phyloP scores from a whole-genome alignment of 2,329 filamentous ascomycete species.

The Colletotrichum costaricense region DNA sequence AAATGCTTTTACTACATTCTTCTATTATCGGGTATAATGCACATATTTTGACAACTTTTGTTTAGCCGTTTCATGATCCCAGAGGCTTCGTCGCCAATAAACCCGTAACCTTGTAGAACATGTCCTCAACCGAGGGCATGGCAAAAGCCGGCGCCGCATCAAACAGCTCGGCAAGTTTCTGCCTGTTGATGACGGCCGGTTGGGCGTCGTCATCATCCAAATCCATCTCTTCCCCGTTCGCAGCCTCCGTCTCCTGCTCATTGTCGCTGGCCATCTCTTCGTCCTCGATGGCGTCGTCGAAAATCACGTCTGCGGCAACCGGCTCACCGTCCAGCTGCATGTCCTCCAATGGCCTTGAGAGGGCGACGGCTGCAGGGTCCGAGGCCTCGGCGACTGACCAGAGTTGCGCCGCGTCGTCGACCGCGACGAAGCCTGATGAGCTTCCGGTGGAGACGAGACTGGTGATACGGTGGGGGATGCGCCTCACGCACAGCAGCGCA shows the following conservation, averaged over 20 bases:
- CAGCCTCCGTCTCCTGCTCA: constrained; percentile 49
- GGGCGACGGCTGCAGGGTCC: constrained; percentile 61
- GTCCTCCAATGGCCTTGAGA: constrained; percentile 67
- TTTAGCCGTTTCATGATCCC: constrained; percentile 37
- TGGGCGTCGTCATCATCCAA: constrained; percentile 62
- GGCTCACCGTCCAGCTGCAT: constrained; percentile 54
- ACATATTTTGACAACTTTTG: constrained; percentile 23
- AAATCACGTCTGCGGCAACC: constrained; percentile 40
- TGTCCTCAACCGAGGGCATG: constrained; percentile 77
- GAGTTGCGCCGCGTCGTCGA: constrained; percentile 82
- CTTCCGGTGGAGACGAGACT: constrained; percentile 73
- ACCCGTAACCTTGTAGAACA: constrained; percentile 79
- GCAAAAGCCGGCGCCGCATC: constrained; percentile 76
- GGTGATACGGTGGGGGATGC: constrained; percentile 69
- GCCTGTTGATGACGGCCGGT: constrained; percentile 72
- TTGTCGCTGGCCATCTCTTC: constrained; percentile 56
- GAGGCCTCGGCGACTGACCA: constrained; percentile 71
- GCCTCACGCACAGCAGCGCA: constrained; percentile 68
- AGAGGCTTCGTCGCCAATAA: constrained; percentile 70
- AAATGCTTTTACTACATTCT: constrained; percentile 13
- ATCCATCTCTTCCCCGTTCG: constrained; percentile 57
- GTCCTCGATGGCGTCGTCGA: constrained; percentile 47
- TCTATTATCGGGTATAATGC: constrained; percentile 37
- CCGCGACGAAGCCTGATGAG: constrained; percentile 77
- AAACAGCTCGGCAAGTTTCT: constrained; percentile 77